These are phyloP conservation scores for Coemansia sp. DNA, from an alignment of 192 early-diverging fungal genomes.

Conservation along the genomic window DNA sequence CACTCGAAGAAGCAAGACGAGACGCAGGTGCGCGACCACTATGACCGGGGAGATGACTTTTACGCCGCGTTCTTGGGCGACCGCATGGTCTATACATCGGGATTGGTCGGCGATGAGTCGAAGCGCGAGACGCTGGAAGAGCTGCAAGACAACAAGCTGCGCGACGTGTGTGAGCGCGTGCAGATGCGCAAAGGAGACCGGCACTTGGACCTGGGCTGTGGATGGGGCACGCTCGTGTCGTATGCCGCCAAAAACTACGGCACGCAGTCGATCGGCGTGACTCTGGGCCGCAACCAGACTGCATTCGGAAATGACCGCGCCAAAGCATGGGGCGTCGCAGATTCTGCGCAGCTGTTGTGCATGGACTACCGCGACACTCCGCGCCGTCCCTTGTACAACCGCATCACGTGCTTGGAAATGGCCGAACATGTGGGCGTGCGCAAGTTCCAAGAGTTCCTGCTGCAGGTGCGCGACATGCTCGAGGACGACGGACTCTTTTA, in stretches of 20 bases:
- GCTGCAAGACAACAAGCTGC: slow-evolving; percentile 95
- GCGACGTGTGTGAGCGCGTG: slow-evolving; percentile 82
- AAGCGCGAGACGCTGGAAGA: slow-evolving; percentile 86
- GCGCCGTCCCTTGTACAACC: slow-evolving; percentile 81
- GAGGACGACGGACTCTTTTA: slow-evolving; percentile 98
- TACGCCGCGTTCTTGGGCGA: slow-evolving; percentile 93
- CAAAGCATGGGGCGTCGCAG: slow-evolving; percentile 74
- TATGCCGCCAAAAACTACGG: slow-evolving; percentile 89
- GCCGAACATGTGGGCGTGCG: slow-evolving; percentile 98
- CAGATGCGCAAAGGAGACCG: slow-evolving; percentile 83
- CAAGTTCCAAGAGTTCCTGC: slow-evolving; percentile 86
- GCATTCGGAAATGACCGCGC: slow-evolving; percentile 85
- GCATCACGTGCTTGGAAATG: slow-evolving; percentile 99
- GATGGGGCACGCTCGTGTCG: slow-evolving; percentile 92
- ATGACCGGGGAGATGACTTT: slow-evolving; percentile 98
- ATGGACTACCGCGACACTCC: slow-evolving; percentile 99
- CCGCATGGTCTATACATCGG: slow-evolving; percentile 96
- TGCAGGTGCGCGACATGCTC: slow-evolving; percentile 90
- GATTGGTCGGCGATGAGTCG: slow-evolving; percentile 75
- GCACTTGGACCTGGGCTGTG: slow-evolving; percentile 97
- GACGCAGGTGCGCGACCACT: slow-evolving; percentile 96
- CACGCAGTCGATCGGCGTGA: slow-evolving; percentile 90
- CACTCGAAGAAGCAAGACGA: slow-evolving; percentile 98
- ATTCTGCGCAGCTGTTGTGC: slow-evolving; percentile 78
- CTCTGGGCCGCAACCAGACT: slow-evolving; percentile 89